Conservation (phyloP, 2,329 filamentous ascomycete genomes). For the Aplosporella prunicola region DNA sequence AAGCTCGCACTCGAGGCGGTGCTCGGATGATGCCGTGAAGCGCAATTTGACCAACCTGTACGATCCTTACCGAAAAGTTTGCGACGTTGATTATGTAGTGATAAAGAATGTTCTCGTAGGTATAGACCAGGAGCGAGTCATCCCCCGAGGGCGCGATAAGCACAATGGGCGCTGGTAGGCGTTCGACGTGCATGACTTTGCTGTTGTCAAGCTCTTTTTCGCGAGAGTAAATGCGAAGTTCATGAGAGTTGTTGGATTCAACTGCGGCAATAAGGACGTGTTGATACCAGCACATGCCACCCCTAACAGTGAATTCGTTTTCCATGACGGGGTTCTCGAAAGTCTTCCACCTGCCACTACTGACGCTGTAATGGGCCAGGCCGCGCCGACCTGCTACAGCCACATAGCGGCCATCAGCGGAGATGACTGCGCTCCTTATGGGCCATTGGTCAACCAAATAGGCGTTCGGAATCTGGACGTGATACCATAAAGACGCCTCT, state of each 20-base stretch:
- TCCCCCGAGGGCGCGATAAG: constrained; percentile 81
- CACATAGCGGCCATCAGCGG: constrained; percentile 84
- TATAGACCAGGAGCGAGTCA: constrained; percentile 92
- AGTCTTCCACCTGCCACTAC: constrained; percentile 90
- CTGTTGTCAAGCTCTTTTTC: constrained; percentile 68
- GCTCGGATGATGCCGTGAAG: constrained; percentile 95
- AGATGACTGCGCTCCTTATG: constrained; percentile 77
- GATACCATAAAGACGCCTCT: constrained; percentile 92
- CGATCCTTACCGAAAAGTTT: constrained; percentile 61
- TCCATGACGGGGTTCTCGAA: constrained; percentile 75
- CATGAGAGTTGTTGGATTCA: constrained; percentile 72
- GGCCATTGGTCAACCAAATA: constrained; percentile 94
- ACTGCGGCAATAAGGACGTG: constrained; percentile 89
- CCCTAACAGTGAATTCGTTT: constrained; percentile 83
- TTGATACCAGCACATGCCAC: constrained; percentile 98
- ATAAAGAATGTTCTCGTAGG: constrained; percentile 89
- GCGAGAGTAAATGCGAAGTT: constrained; percentile 86
- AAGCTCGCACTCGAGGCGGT: constrained; percentile 78
- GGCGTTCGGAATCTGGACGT: constrained; percentile 69
- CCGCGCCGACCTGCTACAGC: constrained; percentile 91
- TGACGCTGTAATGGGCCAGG: constrained; percentile 89
- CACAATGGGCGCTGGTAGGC: constrained; percentile 76
- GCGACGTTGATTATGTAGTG: constrained; percentile 80
- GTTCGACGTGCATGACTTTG: constrained; percentile 65
- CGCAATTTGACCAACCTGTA: constrained; percentile 95